Conservation (phyloP, 495 filamentous ascomycete genomes). For the Durotheca rogersii region DNA sequence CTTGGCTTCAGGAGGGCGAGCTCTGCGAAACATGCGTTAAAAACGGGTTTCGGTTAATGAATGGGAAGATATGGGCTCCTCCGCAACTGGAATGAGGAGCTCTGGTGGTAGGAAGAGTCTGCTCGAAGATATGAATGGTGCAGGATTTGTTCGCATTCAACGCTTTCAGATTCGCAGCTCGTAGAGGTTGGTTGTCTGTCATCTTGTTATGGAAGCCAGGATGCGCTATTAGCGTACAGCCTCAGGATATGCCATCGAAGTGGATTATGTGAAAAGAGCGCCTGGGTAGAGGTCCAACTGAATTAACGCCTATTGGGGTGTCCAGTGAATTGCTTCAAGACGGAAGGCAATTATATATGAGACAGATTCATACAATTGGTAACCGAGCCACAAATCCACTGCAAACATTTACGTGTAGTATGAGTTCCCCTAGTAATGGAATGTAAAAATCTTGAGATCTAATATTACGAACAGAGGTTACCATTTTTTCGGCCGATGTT, state of each 20-base stretch:
- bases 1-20: constrained; percentile 48
- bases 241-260: not conserved
- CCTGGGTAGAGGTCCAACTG: constrained; percentile 1
- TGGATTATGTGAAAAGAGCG: no score
- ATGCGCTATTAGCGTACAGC: constrained; percentile 2
- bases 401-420: no score
- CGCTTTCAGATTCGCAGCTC: no score
- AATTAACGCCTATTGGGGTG: constrained; percentile 8
- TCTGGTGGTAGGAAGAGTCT: constrained; percentile 6
- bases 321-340: constrained; percentile 22
- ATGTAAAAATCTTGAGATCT: not conserved
- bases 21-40: constrained; percentile 48
- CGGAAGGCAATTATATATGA: constrained; percentile 30
- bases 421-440: not conserved
- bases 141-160: not conserved
- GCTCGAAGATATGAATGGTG: constrained; percentile 5
- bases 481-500: no score
- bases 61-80: constrained; percentile 23
- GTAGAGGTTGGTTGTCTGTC: no score
- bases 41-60: constrained; percentile 22
- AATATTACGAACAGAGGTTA: not conserved
- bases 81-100: no score
- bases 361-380: constrained; percentile 11
- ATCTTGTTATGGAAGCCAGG: no score
- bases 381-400: no score